Conservation (phyloP, 2,329 filamentous ascomycete genomes). For the Septoria petroselini region DNA sequence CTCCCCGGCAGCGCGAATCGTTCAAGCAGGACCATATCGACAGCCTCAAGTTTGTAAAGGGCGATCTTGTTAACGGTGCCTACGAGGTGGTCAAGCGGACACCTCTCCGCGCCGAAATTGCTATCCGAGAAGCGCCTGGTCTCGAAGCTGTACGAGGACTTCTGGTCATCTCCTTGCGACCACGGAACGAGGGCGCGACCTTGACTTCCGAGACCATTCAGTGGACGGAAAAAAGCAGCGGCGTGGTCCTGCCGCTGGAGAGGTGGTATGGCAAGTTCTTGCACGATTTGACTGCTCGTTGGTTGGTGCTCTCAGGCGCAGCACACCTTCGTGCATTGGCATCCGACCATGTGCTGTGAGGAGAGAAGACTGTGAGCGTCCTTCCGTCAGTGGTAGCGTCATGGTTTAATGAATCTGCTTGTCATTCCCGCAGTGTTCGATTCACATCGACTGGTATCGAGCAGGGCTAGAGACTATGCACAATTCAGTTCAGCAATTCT, state of each 20-base stretch:
- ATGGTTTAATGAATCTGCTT: no score
- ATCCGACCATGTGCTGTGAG: neutral
- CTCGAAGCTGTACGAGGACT: slow-evolving; percentile 16
- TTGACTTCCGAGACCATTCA: slow-evolving; percentile 27
- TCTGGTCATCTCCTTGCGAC: slow-evolving; percentile 20
- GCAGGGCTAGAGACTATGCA: no score
- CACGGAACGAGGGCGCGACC: slow-evolving; percentile 23
- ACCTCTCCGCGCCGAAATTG: slow-evolving; percentile 20
- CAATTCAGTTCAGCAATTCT: no score
- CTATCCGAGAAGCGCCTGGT: slow-evolving; percentile 4
- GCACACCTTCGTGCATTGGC: slow-evolving; percentile 14
- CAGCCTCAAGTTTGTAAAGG: slow-evolving; percentile 21
- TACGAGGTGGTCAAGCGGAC: slow-evolving; percentile 26
- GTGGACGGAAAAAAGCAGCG: slow-evolving; percentile 22
- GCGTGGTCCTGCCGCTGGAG: slow-evolving; percentile 22
- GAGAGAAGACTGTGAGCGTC: no score
- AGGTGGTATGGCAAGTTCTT: slow-evolving; percentile 21
- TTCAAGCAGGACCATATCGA: slow-evolving; percentile 25
- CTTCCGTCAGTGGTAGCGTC: no score
- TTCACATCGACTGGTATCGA: no score
- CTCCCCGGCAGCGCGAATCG: slow-evolving; percentile 15
- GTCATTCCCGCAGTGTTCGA: no score
- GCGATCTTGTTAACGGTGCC: slow-evolving; percentile 26
- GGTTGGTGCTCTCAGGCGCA: slow-evolving; percentile 18
- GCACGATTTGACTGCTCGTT: slow-evolving; percentile 21